phyloP scores from a whole-genome alignment of 177 flowering plant species.

The Telopea speciosissima region DNA sequence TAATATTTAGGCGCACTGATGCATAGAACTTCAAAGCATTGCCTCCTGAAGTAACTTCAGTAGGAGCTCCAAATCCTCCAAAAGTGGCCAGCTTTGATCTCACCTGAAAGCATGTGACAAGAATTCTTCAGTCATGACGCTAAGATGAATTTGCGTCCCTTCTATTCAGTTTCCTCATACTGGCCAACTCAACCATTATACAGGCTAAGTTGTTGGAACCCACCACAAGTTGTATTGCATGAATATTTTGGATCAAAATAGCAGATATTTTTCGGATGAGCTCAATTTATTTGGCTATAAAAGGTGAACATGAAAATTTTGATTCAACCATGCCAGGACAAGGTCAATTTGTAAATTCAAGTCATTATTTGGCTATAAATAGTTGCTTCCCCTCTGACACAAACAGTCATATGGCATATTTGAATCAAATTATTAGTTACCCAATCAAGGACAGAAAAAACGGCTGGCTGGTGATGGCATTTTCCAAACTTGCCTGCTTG shows the following conservation, averaged over 20 bases:
- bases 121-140: not conserved
- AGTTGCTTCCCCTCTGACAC: too few species aligned
- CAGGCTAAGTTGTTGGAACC: not conserved
- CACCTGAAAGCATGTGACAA: constrained; percentile 36
- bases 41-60: constrained; percentile 94
- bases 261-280: not conserved
- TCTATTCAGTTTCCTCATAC: not conserved
- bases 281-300: not conserved
- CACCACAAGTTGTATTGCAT: not conserved
- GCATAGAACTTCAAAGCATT: constrained; percentile 98
- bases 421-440: not conserved
- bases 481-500: not conserved
- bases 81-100: constrained; percentile 76
- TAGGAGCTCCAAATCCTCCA: constrained; percentile 77
- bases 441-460: too few species aligned
- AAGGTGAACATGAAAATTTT: not conserved
- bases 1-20: constrained; percentile 80
- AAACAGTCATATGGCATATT: not conserved
- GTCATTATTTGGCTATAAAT: too few species aligned
- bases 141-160: not conserved
- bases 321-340: not conserved
- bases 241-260: not conserved
- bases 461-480: not conserved
- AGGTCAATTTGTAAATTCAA: too few species aligned
- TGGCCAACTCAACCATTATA: not conserved